These are phyloP conservation scores for Pichia rugopelliculosa DNA, from an alignment of 805 yeast genomes.

Conservation along the genomic window DNA sequence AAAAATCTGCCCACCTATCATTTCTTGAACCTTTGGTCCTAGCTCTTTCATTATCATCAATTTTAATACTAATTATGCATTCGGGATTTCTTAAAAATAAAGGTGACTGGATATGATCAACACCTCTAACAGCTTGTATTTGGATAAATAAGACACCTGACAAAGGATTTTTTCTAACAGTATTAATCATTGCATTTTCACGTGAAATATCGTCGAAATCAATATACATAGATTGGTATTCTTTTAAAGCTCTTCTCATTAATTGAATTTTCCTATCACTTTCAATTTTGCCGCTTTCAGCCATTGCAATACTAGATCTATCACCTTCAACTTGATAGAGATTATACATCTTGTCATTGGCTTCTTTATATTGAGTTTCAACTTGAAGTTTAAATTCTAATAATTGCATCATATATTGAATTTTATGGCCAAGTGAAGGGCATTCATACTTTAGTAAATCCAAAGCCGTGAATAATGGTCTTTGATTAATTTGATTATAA, in stretches of 20 bases:
- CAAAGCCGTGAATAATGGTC: conserved; percentile 53
- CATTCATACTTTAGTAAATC: conserved; percentile 89
- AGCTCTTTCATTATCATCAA: conserved; percentile 82
- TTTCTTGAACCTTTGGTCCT: conserved; percentile 66
- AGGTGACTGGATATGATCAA: conserved; percentile 87
- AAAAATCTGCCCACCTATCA: conserved; percentile 80
- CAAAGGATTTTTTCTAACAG: conserved; percentile 74
- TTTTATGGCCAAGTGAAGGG: conserved; percentile 89
- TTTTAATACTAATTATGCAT: conserved; percentile 64
- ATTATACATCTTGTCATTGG: conserved; percentile 81
- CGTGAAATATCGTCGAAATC: conserved; percentile 58
- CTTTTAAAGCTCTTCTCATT: conserved; percentile 72
- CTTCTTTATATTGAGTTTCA: conserved; percentile 88
- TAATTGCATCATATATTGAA: conserved; percentile 92
- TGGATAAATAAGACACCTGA: conserved; percentile 72
- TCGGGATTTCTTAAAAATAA: conserved; percentile 74
- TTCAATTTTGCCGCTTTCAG: conserved; percentile 80
- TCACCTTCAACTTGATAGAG: conserved; percentile 91
- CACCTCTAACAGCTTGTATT: conserved; percentile 75
- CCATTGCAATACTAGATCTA: conserved; percentile 73
- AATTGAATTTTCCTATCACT: conserved; percentile 79
- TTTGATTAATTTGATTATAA: conserved; percentile 10
- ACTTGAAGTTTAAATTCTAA: conserved; percentile 89
- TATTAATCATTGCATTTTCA: conserved; percentile 58
- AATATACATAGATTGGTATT: conserved; percentile 85